Conservation (phyloP, 164 flowering plant genomes). For the Dillenia suffruticosa region DNA sequence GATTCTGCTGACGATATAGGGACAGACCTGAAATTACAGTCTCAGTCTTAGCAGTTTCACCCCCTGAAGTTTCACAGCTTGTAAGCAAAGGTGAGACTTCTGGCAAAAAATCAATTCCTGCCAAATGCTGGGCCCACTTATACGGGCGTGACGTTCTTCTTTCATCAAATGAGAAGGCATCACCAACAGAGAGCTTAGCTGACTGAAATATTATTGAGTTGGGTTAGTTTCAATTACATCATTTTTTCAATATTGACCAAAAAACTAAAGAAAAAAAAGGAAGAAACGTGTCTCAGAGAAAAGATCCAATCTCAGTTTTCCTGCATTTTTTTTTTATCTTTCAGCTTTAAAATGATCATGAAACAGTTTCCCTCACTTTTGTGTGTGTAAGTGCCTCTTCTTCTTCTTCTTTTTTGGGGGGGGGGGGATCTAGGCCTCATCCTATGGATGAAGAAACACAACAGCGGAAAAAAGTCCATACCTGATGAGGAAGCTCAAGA, state of each 20-base stretch:
- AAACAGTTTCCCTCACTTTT: too few species aligned
- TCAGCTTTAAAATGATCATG: too few species aligned
- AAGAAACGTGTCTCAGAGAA: too few species aligned
- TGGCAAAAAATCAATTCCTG: conserved; percentile 91
- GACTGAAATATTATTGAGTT: conserved; percentile 46
- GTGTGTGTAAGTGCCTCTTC: too few species aligned
- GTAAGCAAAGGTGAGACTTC: conserved; percentile 70
- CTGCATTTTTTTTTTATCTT: too few species aligned
- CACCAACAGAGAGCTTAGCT: conserved; percentile 66
- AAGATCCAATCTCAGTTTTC: too few species aligned
- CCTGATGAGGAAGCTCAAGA: conserved; percentile 93
- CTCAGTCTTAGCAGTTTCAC: conserved; percentile 40
- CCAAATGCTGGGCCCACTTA: conserved; percentile 98
- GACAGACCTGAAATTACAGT: conserved; percentile 67
- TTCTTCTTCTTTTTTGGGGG: too few species aligned
- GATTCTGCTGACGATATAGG: conserved; percentile 80
- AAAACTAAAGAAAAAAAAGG: too few species aligned
- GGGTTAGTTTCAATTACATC: too few species aligned
- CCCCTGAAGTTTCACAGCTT: conserved; percentile 30
- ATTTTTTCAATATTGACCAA: too few species aligned
- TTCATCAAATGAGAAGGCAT: conserved; percentile 53
- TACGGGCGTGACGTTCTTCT: conserved; percentile 72
- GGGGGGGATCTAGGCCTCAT: too few species aligned
- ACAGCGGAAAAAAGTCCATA: conserved; percentile 13
- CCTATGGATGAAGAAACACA: not conserved